These are phyloP conservation scores for Calonectria fujianensis DNA, from an alignment of 2,329 filamentous ascomycete genomes.

Conservation along the genomic window DNA sequence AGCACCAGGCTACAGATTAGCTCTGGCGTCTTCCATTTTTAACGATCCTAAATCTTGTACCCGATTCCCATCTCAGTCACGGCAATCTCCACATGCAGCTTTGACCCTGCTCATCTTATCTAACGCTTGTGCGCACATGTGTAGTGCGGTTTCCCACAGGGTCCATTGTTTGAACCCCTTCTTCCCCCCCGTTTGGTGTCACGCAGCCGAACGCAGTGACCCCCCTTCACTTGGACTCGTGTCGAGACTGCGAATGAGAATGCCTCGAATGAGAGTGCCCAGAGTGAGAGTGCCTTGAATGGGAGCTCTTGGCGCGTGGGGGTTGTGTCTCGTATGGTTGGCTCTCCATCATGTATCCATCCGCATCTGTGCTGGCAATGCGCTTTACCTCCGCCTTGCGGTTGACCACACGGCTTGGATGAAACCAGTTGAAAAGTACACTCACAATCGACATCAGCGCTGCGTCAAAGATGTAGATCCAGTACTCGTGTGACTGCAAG, in stretches of 20 bases:
- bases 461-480: constrained; percentile 63
- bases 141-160: constrained; percentile 8
- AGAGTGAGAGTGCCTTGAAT: constrained; percentile 1
- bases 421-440: constrained; percentile 54
- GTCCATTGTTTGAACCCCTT: constrained; percentile 8
- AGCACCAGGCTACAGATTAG: constrained; percentile 5
- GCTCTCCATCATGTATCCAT: constrained; percentile 54
- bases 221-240: constrained; percentile 36
- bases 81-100: constrained; percentile 28
- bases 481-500: constrained; percentile 59
- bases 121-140: constrained; percentile 11
- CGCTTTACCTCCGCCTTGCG: constrained; percentile 44
- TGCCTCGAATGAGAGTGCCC: constrained; percentile 1
- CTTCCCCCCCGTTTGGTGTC: neutral
- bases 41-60: neutral
- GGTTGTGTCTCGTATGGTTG: constrained; percentile 39
- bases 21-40: constrained; percentile 21
- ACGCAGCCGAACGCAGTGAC: neutral
- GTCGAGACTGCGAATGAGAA: constrained; percentile 2
- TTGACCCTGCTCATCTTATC: constrained; percentile 3
- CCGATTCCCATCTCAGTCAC: constrained; percentile 16
- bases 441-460: constrained; percentile 58
- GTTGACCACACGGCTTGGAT: constrained; percentile 54
- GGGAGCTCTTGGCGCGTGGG: constrained; percentile 32
- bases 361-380: constrained; percentile 51